These are phyloP conservation scores for Ambrosiella cleistominuta DNA, from an alignment of 2,329 filamentous ascomycete genomes.

Conservation along the genomic window DNA sequence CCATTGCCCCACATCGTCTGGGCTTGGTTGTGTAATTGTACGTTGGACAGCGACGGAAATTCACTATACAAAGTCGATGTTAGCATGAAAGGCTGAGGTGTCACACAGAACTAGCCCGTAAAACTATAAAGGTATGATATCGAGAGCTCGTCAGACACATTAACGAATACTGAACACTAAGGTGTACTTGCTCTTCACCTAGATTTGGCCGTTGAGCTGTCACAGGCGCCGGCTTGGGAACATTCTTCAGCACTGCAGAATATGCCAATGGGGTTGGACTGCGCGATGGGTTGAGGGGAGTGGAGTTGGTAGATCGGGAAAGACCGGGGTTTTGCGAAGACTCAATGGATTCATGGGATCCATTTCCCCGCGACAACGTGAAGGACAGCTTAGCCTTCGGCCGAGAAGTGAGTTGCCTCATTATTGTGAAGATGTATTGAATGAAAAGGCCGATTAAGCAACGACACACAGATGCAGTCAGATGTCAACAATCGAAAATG, in stretches of 20 bases:
- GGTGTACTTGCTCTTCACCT: constrained; percentile 2
- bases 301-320: not conserved
- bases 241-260: not conserved
- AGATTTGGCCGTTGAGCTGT: not conserved
- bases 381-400: constrained; percentile 1
- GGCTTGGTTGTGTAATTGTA: constrained; percentile 32
- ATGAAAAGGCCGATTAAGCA: too few relatives aligned
- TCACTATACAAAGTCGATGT: constrained; percentile 28
- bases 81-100: not conserved
- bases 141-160: not conserved
- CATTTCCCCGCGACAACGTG: not conserved
- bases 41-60: constrained; percentile 46
- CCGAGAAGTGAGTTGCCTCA: not conserved
- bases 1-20: constrained; percentile 38
- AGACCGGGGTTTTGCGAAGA: not conserved
- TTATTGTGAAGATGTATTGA: not conserved
- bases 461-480: too few relatives aligned
- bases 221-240: not conserved
- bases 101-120: too few relatives aligned
- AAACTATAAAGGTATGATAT: too few relatives aligned
- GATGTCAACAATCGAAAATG: too few relatives aligned
- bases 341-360: not conserved
- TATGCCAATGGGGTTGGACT: not conserved
- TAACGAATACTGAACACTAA: not conserved
- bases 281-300: not conserved